These are phyloP conservation scores for Odontarrhena argentea DNA, from an alignment of 345 rosid genomes.

Conservation along the genomic window DNA sequence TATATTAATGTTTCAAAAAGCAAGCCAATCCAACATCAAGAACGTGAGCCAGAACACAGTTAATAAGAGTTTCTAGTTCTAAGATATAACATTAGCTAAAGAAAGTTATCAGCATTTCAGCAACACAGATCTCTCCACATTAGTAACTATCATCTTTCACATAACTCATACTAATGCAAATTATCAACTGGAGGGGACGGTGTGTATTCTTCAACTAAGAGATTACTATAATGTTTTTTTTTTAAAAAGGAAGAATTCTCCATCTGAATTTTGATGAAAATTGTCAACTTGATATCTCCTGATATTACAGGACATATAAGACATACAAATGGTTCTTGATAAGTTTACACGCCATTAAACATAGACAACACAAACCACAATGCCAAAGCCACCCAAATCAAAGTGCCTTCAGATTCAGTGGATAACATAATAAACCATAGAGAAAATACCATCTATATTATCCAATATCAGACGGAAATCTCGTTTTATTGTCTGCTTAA, in stretches of 20 bases:
- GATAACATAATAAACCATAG: slow-evolving; percentile 2
- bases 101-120: no score
- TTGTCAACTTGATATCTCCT: no score
- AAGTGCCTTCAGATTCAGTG: not conserved
- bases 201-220: no score
- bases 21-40: slow-evolving; percentile 21
- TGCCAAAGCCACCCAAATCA: slow-evolving; percentile 2
- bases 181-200: no score
- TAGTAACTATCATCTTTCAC: no score
- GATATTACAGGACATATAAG: no score
- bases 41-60: slow-evolving; percentile 10
- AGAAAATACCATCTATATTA: not conserved
- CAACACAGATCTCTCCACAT: no score
- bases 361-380: slow-evolving; percentile 17
- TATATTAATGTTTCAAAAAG: not conserved
- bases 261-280: no score
- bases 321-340: no score
- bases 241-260: no score
- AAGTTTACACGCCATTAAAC: not conserved
- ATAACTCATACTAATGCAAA: no score
- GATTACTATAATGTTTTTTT: no score
- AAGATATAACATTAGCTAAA: not conserved
- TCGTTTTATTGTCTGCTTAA: slow-evolving; percentile 26
- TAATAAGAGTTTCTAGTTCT: slow-evolving; percentile 5
- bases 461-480: not conserved